Conservation (phyloP, 2,329 filamentous ascomycete genomes). For the Trichoderma pleuroti region DNA sequence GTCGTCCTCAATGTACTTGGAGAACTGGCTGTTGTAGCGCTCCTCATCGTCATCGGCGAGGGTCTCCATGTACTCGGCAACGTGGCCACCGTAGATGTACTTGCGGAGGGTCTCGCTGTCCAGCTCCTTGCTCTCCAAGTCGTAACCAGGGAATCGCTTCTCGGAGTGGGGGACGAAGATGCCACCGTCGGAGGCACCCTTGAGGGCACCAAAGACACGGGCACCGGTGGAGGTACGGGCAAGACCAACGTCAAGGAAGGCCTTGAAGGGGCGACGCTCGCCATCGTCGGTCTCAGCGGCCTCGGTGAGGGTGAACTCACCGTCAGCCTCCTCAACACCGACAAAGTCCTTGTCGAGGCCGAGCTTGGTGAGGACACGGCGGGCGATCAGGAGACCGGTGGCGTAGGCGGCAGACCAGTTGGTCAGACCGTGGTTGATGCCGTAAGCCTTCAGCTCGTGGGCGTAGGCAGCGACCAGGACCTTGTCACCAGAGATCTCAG, state of each 20-base stretch:
- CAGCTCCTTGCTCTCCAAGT: conserved; percentile 96
- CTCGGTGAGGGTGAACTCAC: conserved; percentile 95
- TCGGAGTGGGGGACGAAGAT: conserved; percentile 97
- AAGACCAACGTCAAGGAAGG: conserved; percentile 96
- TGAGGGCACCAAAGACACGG: conserved; percentile 98
- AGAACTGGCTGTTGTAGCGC: conserved; percentile 98
- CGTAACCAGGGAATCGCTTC: conserved; percentile 99
- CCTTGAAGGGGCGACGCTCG: conserved; percentile 98
- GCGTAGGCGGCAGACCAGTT: conserved; percentile 99
- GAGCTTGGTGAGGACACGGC: conserved; percentile 96
- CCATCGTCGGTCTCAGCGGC: conserved; percentile 85
- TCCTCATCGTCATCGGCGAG: conserved; percentile 99
- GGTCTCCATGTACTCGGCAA: conserved; percentile 99
- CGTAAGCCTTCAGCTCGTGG: conserved; percentile 97
- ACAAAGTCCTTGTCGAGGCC: conserved; percentile 87
- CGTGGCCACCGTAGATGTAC: conserved; percentile 98
- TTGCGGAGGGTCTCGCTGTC: conserved; percentile 95
- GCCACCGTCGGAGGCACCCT: conserved; percentile 98
- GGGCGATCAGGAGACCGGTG: conserved; percentile 93
- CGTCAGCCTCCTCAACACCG: conserved; percentile 95
- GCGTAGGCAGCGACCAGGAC: conserved; percentile 88
- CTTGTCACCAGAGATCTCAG: conserved; percentile 97
- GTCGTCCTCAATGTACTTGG: conserved; percentile 95
- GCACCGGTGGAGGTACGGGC: conserved; percentile 96
- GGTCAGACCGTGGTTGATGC: conserved; percentile 96